Base-by-base conservation (phyloP, 805 yeast genomes). In the Grigorovia jiainica region DNA sequence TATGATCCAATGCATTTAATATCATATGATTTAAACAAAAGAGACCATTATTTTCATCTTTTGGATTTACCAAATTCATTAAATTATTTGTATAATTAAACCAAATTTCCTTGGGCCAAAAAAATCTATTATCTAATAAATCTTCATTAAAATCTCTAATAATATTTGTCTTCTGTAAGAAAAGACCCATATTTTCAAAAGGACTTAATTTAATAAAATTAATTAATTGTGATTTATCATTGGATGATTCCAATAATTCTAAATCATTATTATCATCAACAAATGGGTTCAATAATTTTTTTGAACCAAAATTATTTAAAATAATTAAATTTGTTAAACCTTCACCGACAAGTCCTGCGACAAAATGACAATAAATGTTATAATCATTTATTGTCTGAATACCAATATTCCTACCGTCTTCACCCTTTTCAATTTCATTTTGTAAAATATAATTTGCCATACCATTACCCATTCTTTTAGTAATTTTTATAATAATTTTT, bases 71-170 rank as follows among this genome's bases (percentile, higher is more conserved):
- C 60, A 89, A 83, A 46, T 79, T 79, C 5, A 73, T 66, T 52
- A 89, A 70, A 1, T 35, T 21, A 34, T 69, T 66, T n/a, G 87
- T 75, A 61, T 92, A 84, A 51, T 82, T 78, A 31, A 77, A 67
- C 97, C 97, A 92, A 45, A 87, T 77, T 61, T 92, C 97, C 53
- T 77, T 73, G 18, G 99, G 99, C 92, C 95, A 92, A 66, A 92
- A 92, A 0, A 94, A 79, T 60, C 98, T 76, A 35, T 94, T 94
- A 59, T 90, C 97, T 40, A 72, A 79, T 55, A 86, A 68, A 61
- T 92, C 98, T 64, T 92, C 98, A 48, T 81, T 77, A 64, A 81
- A 92, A 64, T 92, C 98, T 57, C 99, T 78, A 48, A 89, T 92
- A 55, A 92, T 92, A 65, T 92, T 92, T 20, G 96, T 87, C 63